phyloP scores from a whole-genome alignment of 2,329 filamentous ascomycete species.

The Calonectria henricotiae region DNA sequence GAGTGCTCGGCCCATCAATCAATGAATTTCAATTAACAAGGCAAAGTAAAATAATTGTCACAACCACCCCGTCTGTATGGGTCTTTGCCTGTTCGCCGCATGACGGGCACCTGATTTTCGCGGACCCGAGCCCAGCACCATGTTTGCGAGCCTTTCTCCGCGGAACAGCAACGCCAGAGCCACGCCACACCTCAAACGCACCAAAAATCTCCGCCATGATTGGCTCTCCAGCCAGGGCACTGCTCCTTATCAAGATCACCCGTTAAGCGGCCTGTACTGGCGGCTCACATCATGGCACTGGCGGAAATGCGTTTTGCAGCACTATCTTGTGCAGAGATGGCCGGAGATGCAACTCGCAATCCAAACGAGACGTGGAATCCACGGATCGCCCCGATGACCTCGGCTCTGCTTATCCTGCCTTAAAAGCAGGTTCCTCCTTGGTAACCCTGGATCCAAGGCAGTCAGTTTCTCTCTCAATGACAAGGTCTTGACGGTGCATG shows the following conservation, averaged over 20 bases:
- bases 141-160: slow-evolving; percentile 47
- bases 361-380: slow-evolving; percentile 39
- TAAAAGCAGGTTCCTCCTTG: slow-evolving; percentile 42
- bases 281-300: slow-evolving; percentile 34
- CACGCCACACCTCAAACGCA: slow-evolving; percentile 6
- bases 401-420: slow-evolving; percentile 29
- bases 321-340: slow-evolving; percentile 14
- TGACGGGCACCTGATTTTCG: slow-evolving; percentile 42
- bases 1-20: not conserved
- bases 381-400: slow-evolving; percentile 32
- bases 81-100: slow-evolving; percentile 48
- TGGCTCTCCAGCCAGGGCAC: slow-evolving; percentile 32
- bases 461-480: not conserved
- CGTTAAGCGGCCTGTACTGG: slow-evolving; percentile 24
- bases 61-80: slow-evolving; percentile 31
- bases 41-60: slow-evolving; percentile 29
- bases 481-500: slow-evolving; percentile 1
- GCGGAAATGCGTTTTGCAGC: slow-evolving; percentile 49
- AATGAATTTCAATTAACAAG: not conserved
- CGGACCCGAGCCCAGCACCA: slow-evolving; percentile 31
- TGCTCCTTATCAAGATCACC: slow-evolving; percentile 50
- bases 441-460: no score
- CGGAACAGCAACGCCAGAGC: slow-evolving; percentile 38
- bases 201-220: slow-evolving; percentile 37
- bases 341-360: slow-evolving; percentile 51